These are phyloP conservation scores for Lactarius sanguifluus DNA, from an alignment of 768 basidiomycete genomes.

Conservation along the genomic window DNA sequence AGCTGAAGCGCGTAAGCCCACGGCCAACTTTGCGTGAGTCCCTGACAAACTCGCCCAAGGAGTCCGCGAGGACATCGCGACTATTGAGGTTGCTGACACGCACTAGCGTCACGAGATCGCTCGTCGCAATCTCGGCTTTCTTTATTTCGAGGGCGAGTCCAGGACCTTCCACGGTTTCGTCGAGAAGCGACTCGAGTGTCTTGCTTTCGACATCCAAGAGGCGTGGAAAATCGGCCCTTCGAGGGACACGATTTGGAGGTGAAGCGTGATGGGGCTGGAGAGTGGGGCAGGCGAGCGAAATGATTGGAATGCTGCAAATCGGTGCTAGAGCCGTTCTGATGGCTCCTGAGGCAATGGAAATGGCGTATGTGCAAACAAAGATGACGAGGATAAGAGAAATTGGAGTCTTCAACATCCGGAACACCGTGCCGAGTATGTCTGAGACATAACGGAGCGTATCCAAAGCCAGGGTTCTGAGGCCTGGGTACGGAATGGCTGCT, in stretches of 20 bases:
- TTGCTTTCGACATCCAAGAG: constrained; percentile 60
- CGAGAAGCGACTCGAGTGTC: constrained; percentile 62
- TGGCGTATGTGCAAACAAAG: constrained; percentile 49
- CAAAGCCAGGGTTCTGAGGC: background rate
- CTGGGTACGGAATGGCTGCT: too few species aligned
- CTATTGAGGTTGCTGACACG: constrained; percentile 60
- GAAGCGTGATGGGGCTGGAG: constrained; percentile 17
- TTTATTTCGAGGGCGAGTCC: constrained; percentile 66
- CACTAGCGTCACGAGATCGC: constrained; percentile 63
- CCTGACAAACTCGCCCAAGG: constrained; percentile 52
- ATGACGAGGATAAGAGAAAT: constrained; percentile 54
- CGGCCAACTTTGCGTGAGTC: constrained; percentile 62
- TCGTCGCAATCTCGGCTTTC: constrained; percentile 75
- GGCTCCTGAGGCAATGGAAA: constrained; percentile 42
- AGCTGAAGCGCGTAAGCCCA: constrained; percentile 58
- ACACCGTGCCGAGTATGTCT: constrained; percentile 48
- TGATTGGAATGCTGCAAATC: constrained; percentile 59
- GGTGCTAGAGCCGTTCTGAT: constrained; percentile 54
- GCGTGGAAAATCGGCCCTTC: constrained; percentile 60
- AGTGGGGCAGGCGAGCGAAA: constrained; percentile 48
- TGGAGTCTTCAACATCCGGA: constrained; percentile 54
- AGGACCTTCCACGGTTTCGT: constrained; percentile 57
- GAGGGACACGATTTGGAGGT: constrained; percentile 31
- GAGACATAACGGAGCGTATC: constrained; percentile 39
- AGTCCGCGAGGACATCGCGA: constrained; percentile 54